Evolutionary conservation across 2,329 filamentous ascomycete species (phyloP).

Genomic region (Penicillium sclerotigenum): DNA sequence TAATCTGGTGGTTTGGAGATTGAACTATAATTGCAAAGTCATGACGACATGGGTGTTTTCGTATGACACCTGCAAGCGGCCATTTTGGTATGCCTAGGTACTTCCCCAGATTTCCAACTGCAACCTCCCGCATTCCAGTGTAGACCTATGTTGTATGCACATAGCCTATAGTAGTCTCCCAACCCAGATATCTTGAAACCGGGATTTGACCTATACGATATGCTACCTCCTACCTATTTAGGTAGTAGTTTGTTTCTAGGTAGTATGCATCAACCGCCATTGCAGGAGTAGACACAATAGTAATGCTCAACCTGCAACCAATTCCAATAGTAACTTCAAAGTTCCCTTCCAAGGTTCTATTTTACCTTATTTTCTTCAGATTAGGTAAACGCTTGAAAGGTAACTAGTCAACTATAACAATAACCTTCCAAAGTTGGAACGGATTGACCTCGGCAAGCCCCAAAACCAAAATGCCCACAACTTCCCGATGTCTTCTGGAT

Average conservation of each 20-base stretch:
- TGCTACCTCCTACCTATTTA: not conserved
- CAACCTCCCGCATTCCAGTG: not conserved
- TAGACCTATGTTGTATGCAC: not conserved
- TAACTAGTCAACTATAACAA: no score
- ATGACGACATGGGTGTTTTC: conserved; percentile 4
- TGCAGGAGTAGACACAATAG: not conserved
- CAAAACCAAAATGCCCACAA: not conserved
- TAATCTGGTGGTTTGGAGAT: not conserved
- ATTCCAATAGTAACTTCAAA: not conserved
- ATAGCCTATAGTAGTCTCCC: not conserved
- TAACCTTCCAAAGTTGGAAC: no score
- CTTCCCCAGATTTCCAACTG: not conserved
- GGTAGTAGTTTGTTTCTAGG: not conserved
- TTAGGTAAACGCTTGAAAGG: no score
- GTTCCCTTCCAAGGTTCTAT: not conserved
- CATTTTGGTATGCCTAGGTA: not conserved
- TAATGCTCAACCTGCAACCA: not conserved
- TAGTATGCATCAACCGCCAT: not conserved
- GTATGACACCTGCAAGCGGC: conserved; percentile 1
- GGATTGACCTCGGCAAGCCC: not conserved
- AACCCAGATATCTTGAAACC: not conserved
- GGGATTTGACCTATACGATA: not conserved
- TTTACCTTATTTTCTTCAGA: not conserved
- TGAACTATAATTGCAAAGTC: not conserved
- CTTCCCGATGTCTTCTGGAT: not conserved